Conservation (phyloP, 2,329 filamentous ascomycete species). For the Beauveria brongniartii region DNA sequence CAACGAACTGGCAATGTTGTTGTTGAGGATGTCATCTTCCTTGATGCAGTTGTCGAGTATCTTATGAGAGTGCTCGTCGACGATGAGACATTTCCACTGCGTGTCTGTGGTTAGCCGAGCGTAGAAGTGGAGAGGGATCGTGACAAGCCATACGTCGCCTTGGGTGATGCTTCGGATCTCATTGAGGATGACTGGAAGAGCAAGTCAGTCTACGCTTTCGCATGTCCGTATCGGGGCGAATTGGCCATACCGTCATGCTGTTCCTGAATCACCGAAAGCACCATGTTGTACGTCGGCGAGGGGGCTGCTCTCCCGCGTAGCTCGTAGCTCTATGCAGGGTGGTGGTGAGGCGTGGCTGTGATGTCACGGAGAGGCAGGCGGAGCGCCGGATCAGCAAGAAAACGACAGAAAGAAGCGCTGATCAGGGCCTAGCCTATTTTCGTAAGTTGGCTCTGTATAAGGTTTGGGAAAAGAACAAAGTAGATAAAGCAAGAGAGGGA, state of each 20-base stretch:
- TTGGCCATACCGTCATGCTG: slow-evolving; percentile 47
- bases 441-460: neutral
- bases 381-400: neutral
- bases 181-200: slow-evolving; percentile 25
- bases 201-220: slow-evolving; percentile 15
- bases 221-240: neutral
- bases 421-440: neutral
- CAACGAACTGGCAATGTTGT: slow-evolving; percentile 83
- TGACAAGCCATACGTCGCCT: slow-evolving; percentile 55
- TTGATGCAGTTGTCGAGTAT: slow-evolving; percentile 86
- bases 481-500: neutral
- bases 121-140: neutral
- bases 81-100: slow-evolving; percentile 93
- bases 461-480: neutral
- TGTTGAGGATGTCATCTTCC: slow-evolving; percentile 94
- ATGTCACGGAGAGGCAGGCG: slow-evolving; percentile 2
- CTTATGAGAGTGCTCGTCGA: slow-evolving; percentile 76
- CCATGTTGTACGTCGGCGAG: slow-evolving; percentile 52
- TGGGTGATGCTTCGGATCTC: slow-evolving; percentile 67
- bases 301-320: neutral
- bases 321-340: neutral
- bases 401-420: neutral
- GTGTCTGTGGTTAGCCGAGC: neutral
- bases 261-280: slow-evolving; percentile 73
- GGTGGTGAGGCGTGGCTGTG: neutral